These are phyloP conservation scores for Fraxinus paxiana DNA, from an alignment of 305 asterid genomes.

Conservation along the genomic window DNA sequence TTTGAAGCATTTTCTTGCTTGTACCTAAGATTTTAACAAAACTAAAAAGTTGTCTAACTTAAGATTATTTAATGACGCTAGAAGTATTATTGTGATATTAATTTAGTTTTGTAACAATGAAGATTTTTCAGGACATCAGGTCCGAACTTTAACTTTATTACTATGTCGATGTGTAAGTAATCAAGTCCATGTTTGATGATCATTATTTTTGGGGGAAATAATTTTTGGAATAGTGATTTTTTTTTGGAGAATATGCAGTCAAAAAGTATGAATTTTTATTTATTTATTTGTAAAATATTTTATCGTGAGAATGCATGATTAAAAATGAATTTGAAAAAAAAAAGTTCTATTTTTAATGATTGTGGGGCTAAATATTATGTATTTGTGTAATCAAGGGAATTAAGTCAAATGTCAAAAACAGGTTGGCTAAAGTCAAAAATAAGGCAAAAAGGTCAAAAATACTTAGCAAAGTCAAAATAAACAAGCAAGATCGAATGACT, in stretches of 20 bases:
- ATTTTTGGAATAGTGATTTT: no score
- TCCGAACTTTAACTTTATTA: not conserved
- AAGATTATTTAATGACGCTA: no score
- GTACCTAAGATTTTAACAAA: not conserved
- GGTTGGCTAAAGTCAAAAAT: not conserved
- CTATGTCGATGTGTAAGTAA: not conserved
- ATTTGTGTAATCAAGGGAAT: not conserved
- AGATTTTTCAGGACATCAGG: not conserved
- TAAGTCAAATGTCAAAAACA: not conserved
- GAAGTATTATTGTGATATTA: no score
- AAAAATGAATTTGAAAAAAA: no score
- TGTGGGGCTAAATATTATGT: no score
- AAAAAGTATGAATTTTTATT: no score
- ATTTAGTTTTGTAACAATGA: not conserved
- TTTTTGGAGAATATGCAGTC: no score
- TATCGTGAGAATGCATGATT: no score
- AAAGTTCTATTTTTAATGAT: no score
- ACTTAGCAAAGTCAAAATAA: not conserved
- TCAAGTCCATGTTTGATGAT: no score
- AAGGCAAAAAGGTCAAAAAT: conserved; percentile 1
- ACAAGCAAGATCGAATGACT: not conserved
- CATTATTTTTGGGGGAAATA: no score
- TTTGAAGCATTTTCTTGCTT: not conserved
- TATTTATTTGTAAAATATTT: no score
- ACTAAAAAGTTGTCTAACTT: not conserved